A percentile compares a stretch with the other conserved stretches of the same genome.
Evolutionary conservation across 2,329 filamentous ascomycete species (phyloP).

Genomic region (Raffaelea ambrosiae): DNA sequence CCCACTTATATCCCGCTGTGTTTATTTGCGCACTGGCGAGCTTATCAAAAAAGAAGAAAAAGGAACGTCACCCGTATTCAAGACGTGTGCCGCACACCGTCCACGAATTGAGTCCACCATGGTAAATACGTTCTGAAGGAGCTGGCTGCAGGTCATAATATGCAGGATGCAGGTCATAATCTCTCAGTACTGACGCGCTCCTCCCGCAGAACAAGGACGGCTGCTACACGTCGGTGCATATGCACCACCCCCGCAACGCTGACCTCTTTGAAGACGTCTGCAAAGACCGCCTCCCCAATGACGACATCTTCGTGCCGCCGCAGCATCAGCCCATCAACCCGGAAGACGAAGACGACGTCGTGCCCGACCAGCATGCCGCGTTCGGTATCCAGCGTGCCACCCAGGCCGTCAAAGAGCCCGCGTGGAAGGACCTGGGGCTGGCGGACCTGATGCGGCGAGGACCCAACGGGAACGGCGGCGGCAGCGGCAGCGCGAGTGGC

Average conservation of each 20-base stretch:
- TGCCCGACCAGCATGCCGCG: conserved; percentile 79
- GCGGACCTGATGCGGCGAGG: conserved; percentile 60
- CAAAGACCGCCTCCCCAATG: conserved; percentile 60
- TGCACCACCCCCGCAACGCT: conserved; percentile 61
- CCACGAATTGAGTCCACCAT: no score
- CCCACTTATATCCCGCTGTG: no score
- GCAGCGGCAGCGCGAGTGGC: conserved; percentile 11
- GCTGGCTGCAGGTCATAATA: no score
- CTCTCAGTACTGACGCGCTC: no score
- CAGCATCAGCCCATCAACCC: conserved; percentile 77
- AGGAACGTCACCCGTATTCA: no score
- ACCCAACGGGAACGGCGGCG: conserved; percentile 24
- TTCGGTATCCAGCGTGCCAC: conserved; percentile 80
- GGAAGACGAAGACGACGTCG: conserved; percentile 81
- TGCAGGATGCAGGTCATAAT: no score
- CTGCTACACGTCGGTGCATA: conserved; percentile 66
- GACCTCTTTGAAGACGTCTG: conserved; percentile 74
- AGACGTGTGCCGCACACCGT: no score
- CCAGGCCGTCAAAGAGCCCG: conserved; percentile 59
- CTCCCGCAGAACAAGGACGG: conserved; percentile 67
- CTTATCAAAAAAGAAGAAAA: no score
- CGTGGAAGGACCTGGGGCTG: conserved; percentile 75
- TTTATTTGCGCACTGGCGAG: no score
- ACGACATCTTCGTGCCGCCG: conserved; percentile 75
- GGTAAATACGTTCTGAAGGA: no score